phyloP scores from a whole-genome alignment of 2,329 filamentous ascomycete species.

The Podosphaera aphanis region DNA sequence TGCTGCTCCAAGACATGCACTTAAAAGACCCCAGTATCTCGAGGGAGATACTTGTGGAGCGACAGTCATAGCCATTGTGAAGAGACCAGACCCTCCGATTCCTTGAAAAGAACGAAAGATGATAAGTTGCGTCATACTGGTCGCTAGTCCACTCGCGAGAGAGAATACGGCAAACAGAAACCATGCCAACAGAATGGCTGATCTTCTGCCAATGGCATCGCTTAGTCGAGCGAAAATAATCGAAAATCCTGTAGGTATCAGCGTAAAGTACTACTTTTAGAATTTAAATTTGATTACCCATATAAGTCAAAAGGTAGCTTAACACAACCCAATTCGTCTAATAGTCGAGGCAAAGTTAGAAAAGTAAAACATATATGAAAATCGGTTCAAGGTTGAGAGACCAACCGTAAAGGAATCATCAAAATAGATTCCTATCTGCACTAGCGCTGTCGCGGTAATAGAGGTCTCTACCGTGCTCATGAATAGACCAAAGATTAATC shows the following conservation, averaged over 20 bases:
- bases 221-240: conserved; percentile 30
- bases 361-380: neutral
- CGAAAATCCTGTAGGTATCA: conserved; percentile 8
- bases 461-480: conserved; percentile 35
- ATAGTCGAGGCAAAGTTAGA: neutral
- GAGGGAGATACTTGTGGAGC: neutral
- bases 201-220: conserved; percentile 29
- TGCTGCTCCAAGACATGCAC: neutral
- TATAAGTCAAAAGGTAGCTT: conserved; percentile 1
- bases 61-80: conserved; percentile 7
- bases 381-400: neutral
- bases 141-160: conserved; percentile 27
- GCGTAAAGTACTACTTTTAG: neutral
- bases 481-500: conserved; percentile 28
- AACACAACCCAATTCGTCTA: conserved; percentile 2
- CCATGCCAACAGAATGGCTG: conserved; percentile 26
- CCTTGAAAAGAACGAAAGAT: conserved; percentile 14
- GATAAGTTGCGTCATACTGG: conserved; percentile 20
- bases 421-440: conserved; percentile 20
- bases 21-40: neutral
- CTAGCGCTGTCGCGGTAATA: conserved; percentile 34
- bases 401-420: conserved; percentile 1
- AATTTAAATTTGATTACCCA: neutral
- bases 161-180: conserved; percentile 32
- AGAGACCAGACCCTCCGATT: conserved; percentile 19